Evolutionary conservation across 768 basidiomycete species (phyloP).

Genomic region (Collybia sp.): DNA sequence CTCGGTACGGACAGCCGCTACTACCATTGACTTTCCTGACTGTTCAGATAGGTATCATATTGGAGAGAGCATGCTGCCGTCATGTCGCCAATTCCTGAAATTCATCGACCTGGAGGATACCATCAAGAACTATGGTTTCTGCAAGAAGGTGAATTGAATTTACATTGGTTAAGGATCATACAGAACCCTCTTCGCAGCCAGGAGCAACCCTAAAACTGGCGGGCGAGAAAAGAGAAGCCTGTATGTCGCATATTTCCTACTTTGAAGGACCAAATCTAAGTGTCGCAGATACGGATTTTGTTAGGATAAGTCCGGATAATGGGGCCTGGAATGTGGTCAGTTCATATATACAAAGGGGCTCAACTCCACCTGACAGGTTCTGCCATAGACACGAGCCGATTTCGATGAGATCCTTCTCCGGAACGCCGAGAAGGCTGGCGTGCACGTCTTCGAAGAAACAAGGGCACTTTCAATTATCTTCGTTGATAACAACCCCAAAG

Average conservation of each 20-base stretch:
- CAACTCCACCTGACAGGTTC: neutral
- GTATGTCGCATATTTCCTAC: constrained; percentile 25
- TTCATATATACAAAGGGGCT: constrained; percentile 3
- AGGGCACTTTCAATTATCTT: constrained; percentile 44
- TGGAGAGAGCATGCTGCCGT: constrained; percentile 19
- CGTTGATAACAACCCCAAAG: constrained; percentile 18
- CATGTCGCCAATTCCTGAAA: constrained; percentile 44
- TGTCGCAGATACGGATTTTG: constrained; percentile 49
- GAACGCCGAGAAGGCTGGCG: constrained; percentile 46
- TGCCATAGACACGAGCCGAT: constrained; percentile 45
- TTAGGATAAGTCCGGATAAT: constrained; percentile 39
- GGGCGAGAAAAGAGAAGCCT: constrained; percentile 48
- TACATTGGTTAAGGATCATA: neutral
- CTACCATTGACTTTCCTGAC: neutral
- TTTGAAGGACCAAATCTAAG: neutral
- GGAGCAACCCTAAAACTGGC: constrained; percentile 58
- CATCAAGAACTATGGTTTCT: constrained; percentile 36
- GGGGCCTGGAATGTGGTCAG: constrained; percentile 58
- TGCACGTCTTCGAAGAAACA: constrained; percentile 41
- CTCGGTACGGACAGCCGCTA: constrained; percentile 16
- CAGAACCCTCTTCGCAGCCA: constrained; percentile 28
- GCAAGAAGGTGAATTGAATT: constrained; percentile 33
- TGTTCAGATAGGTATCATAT: constrained; percentile 1
- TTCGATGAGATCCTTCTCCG: constrained; percentile 54
- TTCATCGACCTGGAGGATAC: constrained; percentile 47